A percentile compares a stretch with the other conserved stretches of the same genome.
Conservation (phyloP, 1,284 basidiomycete species). For the Microbotryomycetes sp. region DNA sequence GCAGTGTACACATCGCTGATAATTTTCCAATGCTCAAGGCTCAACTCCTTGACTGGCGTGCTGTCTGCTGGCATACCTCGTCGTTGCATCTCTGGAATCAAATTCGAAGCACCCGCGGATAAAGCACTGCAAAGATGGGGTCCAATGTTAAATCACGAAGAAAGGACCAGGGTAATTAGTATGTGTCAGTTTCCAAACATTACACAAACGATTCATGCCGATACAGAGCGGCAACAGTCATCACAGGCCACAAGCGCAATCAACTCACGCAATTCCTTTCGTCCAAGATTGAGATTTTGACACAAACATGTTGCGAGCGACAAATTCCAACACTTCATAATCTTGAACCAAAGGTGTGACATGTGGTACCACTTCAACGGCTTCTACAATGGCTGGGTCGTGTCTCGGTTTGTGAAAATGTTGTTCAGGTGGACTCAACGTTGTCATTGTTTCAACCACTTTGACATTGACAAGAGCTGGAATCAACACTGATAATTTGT, state of each 20-base stretch:
- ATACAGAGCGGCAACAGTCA: no score
- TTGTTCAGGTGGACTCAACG: slow-evolving; percentile 8
- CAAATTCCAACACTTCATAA: slow-evolving; percentile 29
- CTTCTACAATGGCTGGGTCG: slow-evolving; percentile 6
- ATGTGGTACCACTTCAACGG: slow-evolving; percentile 24
- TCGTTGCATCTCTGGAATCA: slow-evolving; percentile 10
- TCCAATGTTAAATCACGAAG: not conserved
- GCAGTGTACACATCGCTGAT: slow-evolving; percentile 24
- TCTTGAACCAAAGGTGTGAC: slow-evolving; percentile 11
- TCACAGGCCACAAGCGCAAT: no score
- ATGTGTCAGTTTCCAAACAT: no score
- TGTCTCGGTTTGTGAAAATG: slow-evolving; percentile 26
- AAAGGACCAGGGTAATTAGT: not conserved
- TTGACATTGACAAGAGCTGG: slow-evolving; percentile 12
- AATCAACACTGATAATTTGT: slow-evolving; percentile 28
- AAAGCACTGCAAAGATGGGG: slow-evolving; percentile 5
- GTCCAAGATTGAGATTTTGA: slow-evolving; percentile 19
- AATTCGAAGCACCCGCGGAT: slow-evolving; percentile 21
- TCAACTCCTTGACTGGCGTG: slow-evolving; percentile 15
- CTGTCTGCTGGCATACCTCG: slow-evolving; percentile 6
- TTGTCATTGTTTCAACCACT: not conserved
- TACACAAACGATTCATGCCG: no score
- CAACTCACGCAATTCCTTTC: slow-evolving; percentile 24
- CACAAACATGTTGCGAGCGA: slow-evolving; percentile 30
- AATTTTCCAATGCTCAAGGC: slow-evolving; percentile 21